These are phyloP conservation scores for Schwanniomyces occidentalis DNA, from an alignment of 805 yeast species.

Conservation along the genomic window DNA sequence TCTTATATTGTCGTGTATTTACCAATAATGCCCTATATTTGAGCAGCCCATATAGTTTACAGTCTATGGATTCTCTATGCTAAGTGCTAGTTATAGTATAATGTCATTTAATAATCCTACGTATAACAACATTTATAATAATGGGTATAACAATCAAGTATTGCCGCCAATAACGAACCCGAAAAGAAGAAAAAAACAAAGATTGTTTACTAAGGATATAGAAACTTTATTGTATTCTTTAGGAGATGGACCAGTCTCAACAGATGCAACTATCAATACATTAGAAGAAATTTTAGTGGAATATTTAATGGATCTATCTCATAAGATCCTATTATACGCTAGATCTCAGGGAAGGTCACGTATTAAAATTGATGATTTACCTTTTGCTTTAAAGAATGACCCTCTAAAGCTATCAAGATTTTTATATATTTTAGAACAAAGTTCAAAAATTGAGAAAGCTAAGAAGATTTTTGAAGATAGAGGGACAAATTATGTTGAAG, in stretches of 20 bases:
- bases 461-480: constrained; percentile 41
- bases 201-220: constrained; percentile 41
- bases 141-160: background rate
- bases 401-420: constrained; percentile 43
- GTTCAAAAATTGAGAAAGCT: constrained; percentile 36
- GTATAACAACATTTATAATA: constrained; percentile 1
- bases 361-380: constrained; percentile 43
- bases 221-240: constrained; percentile 41
- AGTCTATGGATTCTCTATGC: too few species aligned
- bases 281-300: constrained; percentile 41
- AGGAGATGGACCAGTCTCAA: constrained; percentile 43
- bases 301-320: constrained; percentile 35
- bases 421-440: constrained; percentile 40
- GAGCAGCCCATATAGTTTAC: too few species aligned
- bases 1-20: too few species aligned
- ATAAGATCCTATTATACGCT: constrained; percentile 33
- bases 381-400: constrained; percentile 41
- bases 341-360: constrained; percentile 38
- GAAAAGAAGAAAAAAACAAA: constrained; percentile 30
- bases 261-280: constrained; percentile 37
- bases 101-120: too few species aligned
- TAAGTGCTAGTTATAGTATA: too few species aligned
- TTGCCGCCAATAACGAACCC: constrained; percentile 10
- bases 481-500: constrained; percentile 13
- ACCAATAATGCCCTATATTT: too few species aligned